These are phyloP conservation scores for Lepidium didymum DNA, from an alignment of 345 rosid genomes.

Conservation along the genomic window DNA sequence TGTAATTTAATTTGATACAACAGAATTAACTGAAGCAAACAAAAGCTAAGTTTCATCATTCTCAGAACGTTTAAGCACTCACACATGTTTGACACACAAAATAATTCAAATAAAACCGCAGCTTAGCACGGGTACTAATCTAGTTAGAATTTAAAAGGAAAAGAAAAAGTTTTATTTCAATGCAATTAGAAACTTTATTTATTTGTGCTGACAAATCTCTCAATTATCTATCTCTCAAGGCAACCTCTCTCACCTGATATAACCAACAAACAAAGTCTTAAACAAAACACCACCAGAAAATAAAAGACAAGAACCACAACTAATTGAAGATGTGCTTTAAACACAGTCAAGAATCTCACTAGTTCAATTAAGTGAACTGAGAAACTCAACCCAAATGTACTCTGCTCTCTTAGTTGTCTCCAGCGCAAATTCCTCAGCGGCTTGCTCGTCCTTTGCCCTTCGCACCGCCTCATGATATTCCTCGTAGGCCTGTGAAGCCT, in stretches of 20 bases:
- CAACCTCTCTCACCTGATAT: conserved; percentile 25
- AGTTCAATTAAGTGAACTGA: conserved; percentile 32
- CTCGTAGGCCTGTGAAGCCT: conserved; percentile 25
- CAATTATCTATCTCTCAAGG: background rate
- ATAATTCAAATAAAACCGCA: no score
- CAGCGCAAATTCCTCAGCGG: conserved; percentile 25
- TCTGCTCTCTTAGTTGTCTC: conserved; percentile 34
- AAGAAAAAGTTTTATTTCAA: background rate
- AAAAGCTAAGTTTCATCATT: no score
- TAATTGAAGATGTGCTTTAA: conserved; percentile 19
- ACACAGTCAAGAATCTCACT: conserved; percentile 21
- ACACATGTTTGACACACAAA: no score
- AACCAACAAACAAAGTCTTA: conserved; percentile 26
- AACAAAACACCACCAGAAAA: conserved; percentile 21
- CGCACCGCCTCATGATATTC: conserved; percentile 28
- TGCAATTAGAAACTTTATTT: background rate
- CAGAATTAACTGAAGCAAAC: no score
- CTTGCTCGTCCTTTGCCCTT: conserved; percentile 28
- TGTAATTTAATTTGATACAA: no score
- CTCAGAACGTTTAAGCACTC: no score
- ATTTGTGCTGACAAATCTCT: conserved; percentile 8
- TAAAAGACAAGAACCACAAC: conserved; percentile 21
- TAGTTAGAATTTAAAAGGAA: background rate
- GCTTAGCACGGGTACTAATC: no score
- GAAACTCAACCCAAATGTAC: conserved; percentile 28